Evolutionary conservation across 371 early-diverging fungal species (phyloP), one percentile per base, ranked within the genome.

Genomic region (Coemansia sp.): DNA sequence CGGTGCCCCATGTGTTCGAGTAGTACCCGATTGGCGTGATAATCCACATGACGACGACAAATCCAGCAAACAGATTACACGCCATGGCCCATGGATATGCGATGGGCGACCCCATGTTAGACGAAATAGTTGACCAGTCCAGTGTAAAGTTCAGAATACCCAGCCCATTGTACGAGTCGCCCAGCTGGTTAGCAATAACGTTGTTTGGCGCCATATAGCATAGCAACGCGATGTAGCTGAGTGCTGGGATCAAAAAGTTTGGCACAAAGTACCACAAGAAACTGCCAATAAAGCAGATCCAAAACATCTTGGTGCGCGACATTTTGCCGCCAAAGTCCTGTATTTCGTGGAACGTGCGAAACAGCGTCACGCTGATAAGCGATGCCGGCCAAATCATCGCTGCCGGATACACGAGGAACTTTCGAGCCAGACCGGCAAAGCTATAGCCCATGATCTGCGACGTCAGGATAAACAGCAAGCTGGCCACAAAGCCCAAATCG

Each of bases 361-460:
- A 88, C 37, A 94, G 79, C 8, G 93, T 87, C 42, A 92, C 87
- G 44, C 83, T 84, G 21, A 92, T 82, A 59, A 95, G 78, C 52
- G 83, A 87, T 3, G 80, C 59, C n/a, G 94, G 94, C 94, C 94
- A 96, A 51, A 93, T 83, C 95, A 96, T 94, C 16, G 87, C 82
- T 1, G 91, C 82, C 14, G 94, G 94, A 42, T 87, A 84, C 20
- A 95, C 92, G 20, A 95, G 83, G 75, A 82, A 91, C 39, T 85
- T 83, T 52, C 94, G 88, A 28, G 87, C 80, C 1, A 90, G 68
- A 44, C 95, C 95, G 5, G 94, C 91, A 67, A 94, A 83, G 67
- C 93, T 93, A 72, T 87, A 93, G 39, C 95, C 95, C 50, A 91
- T 75, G 53, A 90, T 70, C 78, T 93, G 91, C 47, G 92, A 89